Conservation (phyloP, 179 eudicot genomes). For the Camellia oleifera region DNA sequence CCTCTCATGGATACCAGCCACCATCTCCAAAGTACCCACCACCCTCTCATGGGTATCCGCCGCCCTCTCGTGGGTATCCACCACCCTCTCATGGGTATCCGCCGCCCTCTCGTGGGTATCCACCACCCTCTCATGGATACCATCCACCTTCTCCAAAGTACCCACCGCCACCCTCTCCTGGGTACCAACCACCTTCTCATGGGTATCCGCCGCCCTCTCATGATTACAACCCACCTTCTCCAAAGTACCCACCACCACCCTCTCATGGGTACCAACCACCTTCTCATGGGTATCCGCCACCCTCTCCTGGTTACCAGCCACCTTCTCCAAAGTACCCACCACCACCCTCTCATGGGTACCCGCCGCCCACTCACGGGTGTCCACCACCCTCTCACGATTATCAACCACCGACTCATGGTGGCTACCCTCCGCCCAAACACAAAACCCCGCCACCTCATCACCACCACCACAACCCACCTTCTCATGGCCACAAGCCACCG, state of each 20-base stretch:
- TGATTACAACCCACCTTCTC: not conserved
- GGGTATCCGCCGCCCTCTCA: not conserved
- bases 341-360: not conserved
- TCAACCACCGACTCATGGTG: not conserved
- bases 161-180: not conserved
- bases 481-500: not conserved
- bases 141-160: too few relatives aligned
- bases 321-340: not conserved
- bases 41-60: not conserved
- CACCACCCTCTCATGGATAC: not conserved
- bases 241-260: not conserved
- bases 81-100: not conserved
- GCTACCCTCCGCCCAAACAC: not conserved
- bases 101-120: not conserved
- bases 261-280: not conserved
- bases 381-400: not conserved
- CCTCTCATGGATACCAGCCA: not conserved
- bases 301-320: not conserved
- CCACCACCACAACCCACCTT: not conserved
- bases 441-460: not conserved
- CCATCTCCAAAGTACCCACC: not conserved
- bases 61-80: not conserved
- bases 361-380: not conserved
- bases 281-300: not conserved
- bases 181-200: not conserved